A percentile compares a stretch with the other conserved stretches of the same genome.
These are phyloP conservation scores for Prinsepia uniflora DNA, from an alignment of 306 rosid species.

Conservation along the genomic window DNA sequence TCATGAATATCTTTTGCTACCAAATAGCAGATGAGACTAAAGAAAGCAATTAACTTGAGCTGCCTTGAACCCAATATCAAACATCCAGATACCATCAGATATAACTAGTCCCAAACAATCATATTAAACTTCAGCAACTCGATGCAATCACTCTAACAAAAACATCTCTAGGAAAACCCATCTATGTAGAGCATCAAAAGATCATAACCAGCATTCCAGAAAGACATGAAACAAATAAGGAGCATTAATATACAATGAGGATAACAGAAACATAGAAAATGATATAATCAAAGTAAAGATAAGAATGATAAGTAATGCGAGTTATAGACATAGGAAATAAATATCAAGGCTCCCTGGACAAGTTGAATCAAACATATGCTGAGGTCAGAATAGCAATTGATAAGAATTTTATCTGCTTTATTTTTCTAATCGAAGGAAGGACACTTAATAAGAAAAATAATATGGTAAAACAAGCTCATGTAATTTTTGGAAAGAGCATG, in stretches of 20 bases:
- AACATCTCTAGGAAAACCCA: slow-evolving; percentile 36
- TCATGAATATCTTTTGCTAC: slow-evolving; percentile 17
- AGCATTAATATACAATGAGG: slow-evolving; percentile 20
- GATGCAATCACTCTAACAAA: slow-evolving; percentile 44
- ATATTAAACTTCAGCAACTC: slow-evolving; percentile 34
- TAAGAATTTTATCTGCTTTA: not conserved
- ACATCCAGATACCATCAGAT: slow-evolving; percentile 35
- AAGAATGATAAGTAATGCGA: not conserved
- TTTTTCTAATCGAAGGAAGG: not conserved
- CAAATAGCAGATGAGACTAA: slow-evolving; percentile 20
- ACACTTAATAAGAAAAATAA: not conserved
- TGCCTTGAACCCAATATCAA: slow-evolving; percentile 33
- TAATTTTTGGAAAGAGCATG: not conserved
- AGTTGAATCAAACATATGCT: not conserved
- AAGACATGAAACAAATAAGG: slow-evolving; percentile 30
- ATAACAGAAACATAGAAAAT: not conserved
- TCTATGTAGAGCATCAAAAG: slow-evolving; percentile 36
- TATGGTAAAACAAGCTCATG: not conserved
- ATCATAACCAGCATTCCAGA: slow-evolving; percentile 46
- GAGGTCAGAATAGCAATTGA: not conserved
- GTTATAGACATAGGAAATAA: not conserved
- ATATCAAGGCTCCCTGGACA: not conserved
- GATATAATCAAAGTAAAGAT: not conserved
- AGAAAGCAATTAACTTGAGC: slow-evolving; percentile 23
- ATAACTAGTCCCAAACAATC: slow-evolving; percentile 37